These are phyloP conservation scores for Bassia scoparia DNA, from an alignment of 148 eudicot species.

Conservation along the genomic window DNA sequence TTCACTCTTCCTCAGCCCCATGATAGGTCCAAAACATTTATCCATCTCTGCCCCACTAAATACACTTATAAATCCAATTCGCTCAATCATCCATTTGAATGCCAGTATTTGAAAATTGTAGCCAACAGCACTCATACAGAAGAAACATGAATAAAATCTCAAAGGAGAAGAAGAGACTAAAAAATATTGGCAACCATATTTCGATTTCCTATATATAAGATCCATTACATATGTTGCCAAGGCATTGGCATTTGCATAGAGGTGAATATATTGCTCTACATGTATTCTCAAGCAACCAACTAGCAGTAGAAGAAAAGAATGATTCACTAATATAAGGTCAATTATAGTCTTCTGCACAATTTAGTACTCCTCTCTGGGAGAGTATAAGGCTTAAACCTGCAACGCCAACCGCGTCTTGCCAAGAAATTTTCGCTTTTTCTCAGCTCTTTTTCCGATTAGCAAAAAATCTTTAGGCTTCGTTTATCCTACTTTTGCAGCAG, in stretches of 20 bases:
- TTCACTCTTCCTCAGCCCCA: too few species aligned
- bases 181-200: background rate
- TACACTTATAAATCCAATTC: too few species aligned
- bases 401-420: conserved; percentile 41
- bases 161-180: background rate
- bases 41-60: too few species aligned
- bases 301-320: conserved; percentile 18
- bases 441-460: conserved; percentile 26
- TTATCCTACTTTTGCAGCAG: conserved; percentile 25
- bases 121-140: too few species aligned
- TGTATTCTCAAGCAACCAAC: background rate
- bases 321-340: conserved; percentile 24
- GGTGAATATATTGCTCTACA: conserved; percentile 7
- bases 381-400: conserved; percentile 30
- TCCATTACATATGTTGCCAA: background rate
- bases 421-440: conserved; percentile 39
- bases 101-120: too few species aligned
- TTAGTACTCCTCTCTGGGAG: background rate
- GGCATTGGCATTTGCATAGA: background rate
- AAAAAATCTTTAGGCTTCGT: conserved; percentile 29
- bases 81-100: too few species aligned
- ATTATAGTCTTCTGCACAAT: conserved; percentile 17
- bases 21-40: too few species aligned
- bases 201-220: background rate
- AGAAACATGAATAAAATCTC: too few species aligned